Base-by-base conservation (phyloP, 768 basidiomycete genomes). In the Lactarius sanguifluus region DNA sequence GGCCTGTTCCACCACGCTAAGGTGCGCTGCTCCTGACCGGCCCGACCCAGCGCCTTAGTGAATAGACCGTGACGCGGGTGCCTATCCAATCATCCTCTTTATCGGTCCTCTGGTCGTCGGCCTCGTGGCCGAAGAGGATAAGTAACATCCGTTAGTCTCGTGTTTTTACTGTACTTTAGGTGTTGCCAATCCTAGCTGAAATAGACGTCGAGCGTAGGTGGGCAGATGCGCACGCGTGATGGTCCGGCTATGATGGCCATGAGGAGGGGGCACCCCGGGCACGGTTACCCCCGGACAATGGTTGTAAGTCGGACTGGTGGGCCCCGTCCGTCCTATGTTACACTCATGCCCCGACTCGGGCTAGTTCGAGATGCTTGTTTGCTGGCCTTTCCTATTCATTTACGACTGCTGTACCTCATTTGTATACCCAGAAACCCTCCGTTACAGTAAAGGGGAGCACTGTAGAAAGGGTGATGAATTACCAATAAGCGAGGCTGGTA, bases 1-100 rank as follows among this genome's bases (percentile, higher is more conserved):
- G 90, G 86, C 2, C 77, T 98, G 38, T 97, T 90, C 90, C 18
- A 94, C 98, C 70, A 96, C 0, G 91, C 93, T 78, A 93, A 94
- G 81, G 91, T 86, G 71, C 3, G 0, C 38, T 3, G 38, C 38
- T 40, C 38, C 28, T 30, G 28, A 28, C 28, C 2, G 28, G 28
- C 28, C 38, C 1, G 34, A 10, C 36, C 12, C 36, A 36, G 71
- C 4, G 78, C 72, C 47, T n/a, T n/a, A n/a, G 20, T 9, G 6
- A 10, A n/a, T 7, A 7, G n/a, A n/a, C n/a, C n/a, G n/a, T 1
- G 36, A 23, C n/a, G 9, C 3, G 8, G 36, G 16, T 38, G 25
- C 12, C 36, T 36, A 12, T 38, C 32, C 73, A 97, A 89, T 94
- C 94, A 7, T 90, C 88, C 68, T 94, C 92, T 9, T 98, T 78